Conservation (phyloP, 202 grass and related monocot species). For the Elaeis oleifera region DNA sequence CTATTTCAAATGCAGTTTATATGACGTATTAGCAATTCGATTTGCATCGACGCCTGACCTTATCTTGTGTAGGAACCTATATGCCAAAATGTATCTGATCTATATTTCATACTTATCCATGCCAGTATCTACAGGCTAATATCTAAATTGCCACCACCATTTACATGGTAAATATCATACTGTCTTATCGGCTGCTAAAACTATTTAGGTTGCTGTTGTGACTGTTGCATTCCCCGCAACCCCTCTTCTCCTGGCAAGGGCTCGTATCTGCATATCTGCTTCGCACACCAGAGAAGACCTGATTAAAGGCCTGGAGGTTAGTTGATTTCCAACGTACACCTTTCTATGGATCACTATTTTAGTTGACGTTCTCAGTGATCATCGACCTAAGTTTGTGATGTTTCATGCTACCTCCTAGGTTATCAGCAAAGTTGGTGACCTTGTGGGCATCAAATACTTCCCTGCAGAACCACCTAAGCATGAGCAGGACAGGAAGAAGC, state of each 20-base stretch:
- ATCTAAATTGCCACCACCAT: not conserved
- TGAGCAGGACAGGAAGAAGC: constrained; percentile 54
- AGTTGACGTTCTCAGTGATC: not conserved
- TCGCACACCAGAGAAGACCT: constrained; percentile 83
- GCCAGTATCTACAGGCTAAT: no score
- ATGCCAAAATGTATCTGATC: no score
- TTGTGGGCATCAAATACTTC: constrained; percentile 94
- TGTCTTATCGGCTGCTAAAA: not conserved
- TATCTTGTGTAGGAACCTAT: no score
- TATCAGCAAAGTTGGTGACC: constrained; percentile 95
- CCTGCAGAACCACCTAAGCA: constrained; percentile 65
- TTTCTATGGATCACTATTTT: not conserved
- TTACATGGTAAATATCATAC: constrained; percentile 12
- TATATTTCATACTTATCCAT: no score
- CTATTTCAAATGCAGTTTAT: no score
- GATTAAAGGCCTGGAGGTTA: constrained; percentile 83
- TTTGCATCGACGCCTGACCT: no score
- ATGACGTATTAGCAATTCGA: no score
- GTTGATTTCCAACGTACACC: not conserved
- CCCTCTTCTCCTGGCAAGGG: constrained; percentile 80
- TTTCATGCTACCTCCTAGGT: constrained; percentile 28
- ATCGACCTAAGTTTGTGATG: constrained; percentile 5
- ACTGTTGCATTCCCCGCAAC: constrained; percentile 95
- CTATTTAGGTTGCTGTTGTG: constrained; percentile 73
- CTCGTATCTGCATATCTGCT: constrained; percentile 94